These are phyloP conservation scores for Candida nonsorbophila DNA, from an alignment of 805 yeast species.

Conservation along the genomic window DNA sequence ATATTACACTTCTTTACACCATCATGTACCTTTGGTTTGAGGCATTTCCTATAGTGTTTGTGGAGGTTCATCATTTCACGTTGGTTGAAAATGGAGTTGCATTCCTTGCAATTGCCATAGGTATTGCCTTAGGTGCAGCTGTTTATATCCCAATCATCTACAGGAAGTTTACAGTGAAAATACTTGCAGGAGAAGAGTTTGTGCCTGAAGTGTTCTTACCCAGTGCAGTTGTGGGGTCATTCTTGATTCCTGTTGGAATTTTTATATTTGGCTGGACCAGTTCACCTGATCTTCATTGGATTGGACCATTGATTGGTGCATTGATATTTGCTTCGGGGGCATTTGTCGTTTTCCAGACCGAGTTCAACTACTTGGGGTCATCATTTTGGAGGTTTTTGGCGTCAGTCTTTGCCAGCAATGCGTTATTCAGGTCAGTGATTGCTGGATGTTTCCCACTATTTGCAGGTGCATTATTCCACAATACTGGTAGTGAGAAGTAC, in stretches of 20 bases:
- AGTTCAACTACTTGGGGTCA: conserved; percentile 43
- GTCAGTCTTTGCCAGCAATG: conserved; percentile 54
- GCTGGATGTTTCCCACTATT: conserved; percentile 62
- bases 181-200: conserved; percentile 13
- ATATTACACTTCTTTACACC: conserved; percentile 49
- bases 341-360: conserved; percentile 44
- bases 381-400: conserved; percentile 48
- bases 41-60: conserved; percentile 54
- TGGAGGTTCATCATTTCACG: conserved; percentile 40
- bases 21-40: conserved; percentile 54
- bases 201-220: conserved; percentile 37
- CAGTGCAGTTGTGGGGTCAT: conserved; percentile 34
- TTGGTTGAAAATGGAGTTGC: conserved; percentile 39
- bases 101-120: conserved; percentile 4
- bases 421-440: conserved; percentile 39
- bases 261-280: conserved; percentile 49
- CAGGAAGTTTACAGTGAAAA: conserved; percentile 1
- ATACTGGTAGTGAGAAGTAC: conserved; percentile 41
- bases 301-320: conserved; percentile 40
- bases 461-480: conserved; percentile 52
- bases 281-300: conserved; percentile 39
- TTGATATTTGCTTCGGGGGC: conserved; percentile 33
- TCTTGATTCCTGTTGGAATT: conserved; percentile 34
- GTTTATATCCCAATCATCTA: conserved; percentile 2
- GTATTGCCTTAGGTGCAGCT: conserved; percentile 3